phyloP scores from a whole-genome alignment of 164 flowering plant species.

The Pachysandra terminalis region DNA sequence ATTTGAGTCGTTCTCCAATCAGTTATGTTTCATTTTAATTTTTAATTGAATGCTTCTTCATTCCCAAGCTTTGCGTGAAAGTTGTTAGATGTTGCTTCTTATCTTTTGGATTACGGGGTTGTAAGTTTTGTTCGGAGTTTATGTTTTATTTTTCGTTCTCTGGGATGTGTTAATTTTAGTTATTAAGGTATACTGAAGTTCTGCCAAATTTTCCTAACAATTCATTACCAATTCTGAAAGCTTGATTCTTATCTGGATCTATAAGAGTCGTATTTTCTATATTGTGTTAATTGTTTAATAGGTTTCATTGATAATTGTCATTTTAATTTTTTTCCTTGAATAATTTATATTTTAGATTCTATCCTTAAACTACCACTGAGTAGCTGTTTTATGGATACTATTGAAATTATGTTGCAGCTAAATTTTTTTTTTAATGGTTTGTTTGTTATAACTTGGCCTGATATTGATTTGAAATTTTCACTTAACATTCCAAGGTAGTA shows the following conservation, averaged over 20 bases:
- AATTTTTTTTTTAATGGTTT: too few relatives aligned
- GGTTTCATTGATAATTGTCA: too few relatives aligned
- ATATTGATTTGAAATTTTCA: background rate
- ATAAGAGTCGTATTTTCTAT: too few relatives aligned
- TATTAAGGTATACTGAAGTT: background rate
- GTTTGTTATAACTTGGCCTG: background rate
- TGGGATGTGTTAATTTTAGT: too few relatives aligned
- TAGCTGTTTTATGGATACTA: too few relatives aligned
- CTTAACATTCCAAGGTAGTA: background rate
- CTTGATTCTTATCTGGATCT: background rate
- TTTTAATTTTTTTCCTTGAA: too few relatives aligned
- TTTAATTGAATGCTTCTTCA: background rate
- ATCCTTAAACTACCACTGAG: too few relatives aligned
- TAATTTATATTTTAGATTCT: too few relatives aligned
- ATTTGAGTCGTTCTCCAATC: background rate
- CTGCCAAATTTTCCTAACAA: too few relatives aligned
- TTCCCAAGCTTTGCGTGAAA: background rate
- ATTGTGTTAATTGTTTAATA: too few relatives aligned
- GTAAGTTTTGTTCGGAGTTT: background rate
- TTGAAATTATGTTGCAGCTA: too few relatives aligned
- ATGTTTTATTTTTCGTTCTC: background rate
- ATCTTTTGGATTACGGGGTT: background rate
- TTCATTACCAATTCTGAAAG: background rate
- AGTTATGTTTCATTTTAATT: constrained; percentile 1
- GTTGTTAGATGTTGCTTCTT: background rate